A percentile compares a stretch with the other conserved stretches of the same genome.
phyloP scores from a whole-genome alignment of 768 basidiomycete species.

The Lentinula boryana region DNA sequence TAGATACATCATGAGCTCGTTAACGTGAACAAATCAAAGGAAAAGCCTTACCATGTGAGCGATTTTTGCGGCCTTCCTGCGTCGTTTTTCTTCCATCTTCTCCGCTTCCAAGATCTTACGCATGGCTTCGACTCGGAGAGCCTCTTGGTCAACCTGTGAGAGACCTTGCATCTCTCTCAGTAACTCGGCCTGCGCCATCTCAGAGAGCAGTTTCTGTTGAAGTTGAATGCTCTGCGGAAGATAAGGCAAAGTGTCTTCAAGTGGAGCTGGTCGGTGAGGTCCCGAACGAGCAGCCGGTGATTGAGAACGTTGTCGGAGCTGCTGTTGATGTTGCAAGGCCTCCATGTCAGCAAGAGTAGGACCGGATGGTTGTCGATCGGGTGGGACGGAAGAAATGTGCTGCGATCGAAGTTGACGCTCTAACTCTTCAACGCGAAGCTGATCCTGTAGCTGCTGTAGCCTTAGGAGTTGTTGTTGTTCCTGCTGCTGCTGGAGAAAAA shows the following conservation, averaged over 20 bases:
- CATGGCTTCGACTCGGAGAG: constrained; percentile 72
- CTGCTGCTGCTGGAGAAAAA: constrained; percentile 65
- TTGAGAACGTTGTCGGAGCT: constrained; percentile 41
- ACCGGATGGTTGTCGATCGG: constrained; percentile 36
- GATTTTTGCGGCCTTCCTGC: constrained; percentile 79
- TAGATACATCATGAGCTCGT: constrained; percentile 6
- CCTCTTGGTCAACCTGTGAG: constrained; percentile 60
- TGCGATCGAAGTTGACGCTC: constrained; percentile 57
- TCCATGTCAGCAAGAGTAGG: constrained; percentile 46
- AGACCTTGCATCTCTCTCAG: constrained; percentile 58
- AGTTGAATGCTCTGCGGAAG: constrained; percentile 62
- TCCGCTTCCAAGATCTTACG: constrained; percentile 90
- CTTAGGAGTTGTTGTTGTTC: constrained; percentile 55
- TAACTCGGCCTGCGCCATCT: constrained; percentile 68
- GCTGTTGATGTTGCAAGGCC: constrained; percentile 31
- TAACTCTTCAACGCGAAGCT: constrained; percentile 57
- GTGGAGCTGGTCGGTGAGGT: constrained; percentile 27
- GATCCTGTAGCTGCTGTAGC: constrained; percentile 57
- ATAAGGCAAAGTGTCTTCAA: constrained; percentile 50
- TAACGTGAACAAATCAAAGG: not conserved
- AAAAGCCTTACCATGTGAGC: constrained; percentile 67
- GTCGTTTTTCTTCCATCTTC: constrained; percentile 78
- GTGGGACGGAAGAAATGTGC: constrained; percentile 42
- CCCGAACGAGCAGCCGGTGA: constrained; percentile 26
- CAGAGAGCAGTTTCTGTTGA: constrained; percentile 72